phyloP scores from a whole-genome alignment of 495 filamentous ascomycete species.

The Daldinia bambusicola region DNA sequence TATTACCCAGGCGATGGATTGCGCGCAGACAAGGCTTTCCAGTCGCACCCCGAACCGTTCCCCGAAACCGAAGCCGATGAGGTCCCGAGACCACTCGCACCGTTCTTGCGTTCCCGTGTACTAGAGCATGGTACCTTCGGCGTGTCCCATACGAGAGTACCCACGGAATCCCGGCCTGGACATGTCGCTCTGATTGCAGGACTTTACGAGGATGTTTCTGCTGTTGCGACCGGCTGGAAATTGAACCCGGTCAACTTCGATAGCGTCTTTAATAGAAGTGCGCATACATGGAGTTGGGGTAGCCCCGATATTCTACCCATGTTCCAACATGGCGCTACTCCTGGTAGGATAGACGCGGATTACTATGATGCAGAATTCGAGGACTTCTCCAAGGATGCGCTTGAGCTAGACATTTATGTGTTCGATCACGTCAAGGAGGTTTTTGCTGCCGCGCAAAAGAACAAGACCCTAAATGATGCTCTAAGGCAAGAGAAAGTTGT shows the following conservation, averaged over 20 bases:
- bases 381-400: constrained; percentile 86
- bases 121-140: constrained; percentile 96
- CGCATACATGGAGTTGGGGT: constrained; percentile 99
- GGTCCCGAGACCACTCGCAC: constrained; percentile 79
- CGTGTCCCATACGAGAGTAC: constrained; percentile 96
- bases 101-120: constrained; percentile 89
- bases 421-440: constrained; percentile 91
- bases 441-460: constrained; percentile 79
- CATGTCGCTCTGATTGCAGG: constrained; percentile 98
- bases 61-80: constrained; percentile 68
- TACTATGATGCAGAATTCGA: constrained; percentile 86
- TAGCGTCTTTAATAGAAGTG: constrained; percentile 95
- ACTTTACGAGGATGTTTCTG: constrained; percentile 97
- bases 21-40: constrained; percentile 97
- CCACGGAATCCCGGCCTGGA: constrained; percentile 95
- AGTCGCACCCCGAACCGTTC: constrained; percentile 90
- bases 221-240: constrained; percentile 98
- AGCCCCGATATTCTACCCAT: constrained; percentile 97
- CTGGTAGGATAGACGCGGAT: constrained; percentile 83
- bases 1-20: constrained; percentile 79
- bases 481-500: constrained; percentile 87
- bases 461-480: constrained; percentile 77
- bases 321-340: constrained; percentile 94
- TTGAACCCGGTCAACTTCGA: constrained; percentile 98
- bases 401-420: constrained; percentile 89